A percentile compares a stretch with the other conserved stretches of the same genome.
Evolutionary conservation across 768 basidiomycete species (phyloP).

Genomic region (Collybiopsis confluens): DNA sequence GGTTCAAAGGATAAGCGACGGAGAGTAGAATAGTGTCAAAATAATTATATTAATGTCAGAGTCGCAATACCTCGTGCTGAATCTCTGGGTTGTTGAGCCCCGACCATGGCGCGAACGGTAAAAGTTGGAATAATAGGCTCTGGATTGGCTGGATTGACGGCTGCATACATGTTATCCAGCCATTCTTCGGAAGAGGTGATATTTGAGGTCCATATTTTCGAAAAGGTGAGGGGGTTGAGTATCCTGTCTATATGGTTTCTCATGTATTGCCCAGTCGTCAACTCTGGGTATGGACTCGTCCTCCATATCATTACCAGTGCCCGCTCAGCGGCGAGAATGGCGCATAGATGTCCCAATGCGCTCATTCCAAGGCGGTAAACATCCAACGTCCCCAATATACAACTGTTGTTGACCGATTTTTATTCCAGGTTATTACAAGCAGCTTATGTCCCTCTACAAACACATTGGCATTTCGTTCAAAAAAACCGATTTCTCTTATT

Average conservation of each 20-base stretch:
- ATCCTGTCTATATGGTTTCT: not conserved
- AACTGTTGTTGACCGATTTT: not conserved
- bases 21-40: slow-evolving; percentile 40
- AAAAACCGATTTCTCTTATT: slow-evolving; percentile 61
- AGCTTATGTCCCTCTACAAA: slow-evolving; percentile 63
- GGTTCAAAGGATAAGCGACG: slow-evolving; percentile 48
- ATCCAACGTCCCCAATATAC: not conserved
- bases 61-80: not conserved
- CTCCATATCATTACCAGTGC: slow-evolving; percentile 43
- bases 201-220: slow-evolving; percentile 70
- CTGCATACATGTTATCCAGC: slow-evolving; percentile 52
- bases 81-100: not conserved
- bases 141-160: slow-evolving; percentile 70
- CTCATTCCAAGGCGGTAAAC: slow-evolving; percentile 72
- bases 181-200: slow-evolving; percentile 33
- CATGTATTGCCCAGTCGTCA: slow-evolving; percentile 33
- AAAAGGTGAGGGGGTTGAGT: slow-evolving; percentile 57
- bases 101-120: slow-evolving; percentile 28
- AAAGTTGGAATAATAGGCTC: slow-evolving; percentile 70
- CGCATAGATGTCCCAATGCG: slow-evolving; percentile 79
- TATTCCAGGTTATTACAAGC: slow-evolving; percentile 62
- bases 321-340: slow-evolving; percentile 36
- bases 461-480: slow-evolving; percentile 56
- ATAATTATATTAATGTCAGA: not conserved
- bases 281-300: slow-evolving; percentile 67